Conservation (phyloP, 345 rosid species). For the Syzygium grande region DNA sequence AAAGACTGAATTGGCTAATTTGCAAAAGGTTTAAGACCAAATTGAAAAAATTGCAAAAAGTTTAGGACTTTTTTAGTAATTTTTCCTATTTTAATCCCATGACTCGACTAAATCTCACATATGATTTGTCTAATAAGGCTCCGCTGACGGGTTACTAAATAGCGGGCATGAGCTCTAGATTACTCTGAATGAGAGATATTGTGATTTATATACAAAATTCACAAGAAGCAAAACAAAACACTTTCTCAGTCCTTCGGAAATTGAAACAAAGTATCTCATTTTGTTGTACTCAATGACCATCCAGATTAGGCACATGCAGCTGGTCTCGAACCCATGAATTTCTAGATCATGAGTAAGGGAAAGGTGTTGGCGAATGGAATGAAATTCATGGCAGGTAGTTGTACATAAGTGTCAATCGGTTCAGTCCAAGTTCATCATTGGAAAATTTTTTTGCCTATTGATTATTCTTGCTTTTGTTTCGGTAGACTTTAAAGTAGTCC, state of each 20-base stretch:
- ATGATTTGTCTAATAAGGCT: background rate
- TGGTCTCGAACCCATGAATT: background rate
- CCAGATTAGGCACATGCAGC: background rate
- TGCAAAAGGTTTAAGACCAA: no score
- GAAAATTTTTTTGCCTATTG: background rate
- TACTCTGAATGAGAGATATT: background rate
- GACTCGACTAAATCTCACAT: background rate
- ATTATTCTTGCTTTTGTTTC: background rate
- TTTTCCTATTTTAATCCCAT: no score
- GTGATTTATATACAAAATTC: background rate
- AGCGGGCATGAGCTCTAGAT: background rate
- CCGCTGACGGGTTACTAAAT: background rate
- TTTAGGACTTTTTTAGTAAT: no score
- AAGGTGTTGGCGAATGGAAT: background rate
- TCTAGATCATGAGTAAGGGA: background rate
- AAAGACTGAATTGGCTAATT: no score
- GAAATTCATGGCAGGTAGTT: background rate
- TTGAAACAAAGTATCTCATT: background rate
- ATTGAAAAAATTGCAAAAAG: no score
- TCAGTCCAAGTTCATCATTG: background rate
- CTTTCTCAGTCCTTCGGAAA: background rate
- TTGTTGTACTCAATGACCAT: background rate
- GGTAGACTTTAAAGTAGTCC: background rate
- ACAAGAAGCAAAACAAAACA: fast-evolving
- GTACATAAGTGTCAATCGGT: background rate